Conservation (phyloP, 169 alveolate species). For the Eimeria sp. region DNA sequence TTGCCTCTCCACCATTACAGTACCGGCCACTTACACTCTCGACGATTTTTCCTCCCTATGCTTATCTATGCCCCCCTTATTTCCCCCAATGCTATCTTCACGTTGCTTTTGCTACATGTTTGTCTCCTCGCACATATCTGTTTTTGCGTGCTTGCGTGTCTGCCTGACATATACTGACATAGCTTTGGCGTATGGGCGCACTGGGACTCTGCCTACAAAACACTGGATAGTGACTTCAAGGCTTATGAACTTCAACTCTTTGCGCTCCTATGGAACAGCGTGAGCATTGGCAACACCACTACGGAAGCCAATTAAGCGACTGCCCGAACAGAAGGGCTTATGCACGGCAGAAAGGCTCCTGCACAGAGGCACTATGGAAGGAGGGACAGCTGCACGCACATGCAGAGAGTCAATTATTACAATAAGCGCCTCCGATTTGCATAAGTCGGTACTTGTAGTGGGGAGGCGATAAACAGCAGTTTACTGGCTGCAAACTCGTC, state of each 20-base stretch:
- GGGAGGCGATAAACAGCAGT: not conserved
- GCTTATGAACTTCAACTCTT: constrained; percentile 74
- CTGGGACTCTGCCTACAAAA: constrained; percentile 85
- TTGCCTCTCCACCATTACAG: not conserved
- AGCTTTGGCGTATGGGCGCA: constrained; percentile 83
- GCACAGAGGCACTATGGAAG: not conserved
- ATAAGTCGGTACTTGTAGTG: not conserved
- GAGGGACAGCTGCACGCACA: not conserved
- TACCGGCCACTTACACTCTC: not conserved
- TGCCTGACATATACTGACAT: not conserved
- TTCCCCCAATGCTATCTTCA: not conserved
- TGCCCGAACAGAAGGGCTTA: not conserved
- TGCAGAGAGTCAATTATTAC: not conserved
- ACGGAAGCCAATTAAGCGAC: not conserved
- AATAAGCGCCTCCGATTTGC: not conserved
- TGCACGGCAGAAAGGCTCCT: not conserved
- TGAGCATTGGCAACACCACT: not conserved
- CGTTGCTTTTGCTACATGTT: not conserved
- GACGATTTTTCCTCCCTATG: not conserved
- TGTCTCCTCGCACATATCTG: not conserved
- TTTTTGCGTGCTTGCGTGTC: not conserved
- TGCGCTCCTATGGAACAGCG: constrained; percentile 70
- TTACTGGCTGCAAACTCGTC: not conserved
- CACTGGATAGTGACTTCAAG: constrained; percentile 84
- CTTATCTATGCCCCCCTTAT: not conserved